These are phyloP conservation scores for Aspergillus sp. DNA, from an alignment of 2,329 filamentous ascomycete genomes.

Conservation along the genomic window DNA sequence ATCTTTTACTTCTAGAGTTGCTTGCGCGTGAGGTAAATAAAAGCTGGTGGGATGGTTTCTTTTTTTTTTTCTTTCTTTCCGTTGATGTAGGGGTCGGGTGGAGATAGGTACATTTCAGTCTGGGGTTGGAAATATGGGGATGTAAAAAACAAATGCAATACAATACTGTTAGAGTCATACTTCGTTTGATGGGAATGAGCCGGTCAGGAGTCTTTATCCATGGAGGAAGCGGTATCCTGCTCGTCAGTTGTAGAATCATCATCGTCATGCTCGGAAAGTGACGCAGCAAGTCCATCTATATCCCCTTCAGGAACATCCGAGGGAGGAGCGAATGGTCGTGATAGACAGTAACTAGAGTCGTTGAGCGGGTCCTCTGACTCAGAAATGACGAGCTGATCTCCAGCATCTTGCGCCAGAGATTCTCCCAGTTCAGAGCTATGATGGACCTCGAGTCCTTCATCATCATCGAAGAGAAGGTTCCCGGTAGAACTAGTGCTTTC, in stretches of 20 bases:
- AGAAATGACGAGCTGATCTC: not conserved
- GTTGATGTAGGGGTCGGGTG: not conserved
- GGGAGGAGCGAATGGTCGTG: not conserved
- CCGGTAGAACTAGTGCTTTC: not conserved
- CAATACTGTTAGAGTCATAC: not conserved
- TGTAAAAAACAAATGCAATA: not conserved
- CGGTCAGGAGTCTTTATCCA: not conserved
- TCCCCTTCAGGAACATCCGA: not conserved
- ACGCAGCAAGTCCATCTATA: not conserved
- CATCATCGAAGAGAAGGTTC: not conserved
- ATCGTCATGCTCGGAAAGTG: not conserved
- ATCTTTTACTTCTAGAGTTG: not conserved
- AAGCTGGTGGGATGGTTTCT: not conserved
- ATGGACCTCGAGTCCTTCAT: not conserved
- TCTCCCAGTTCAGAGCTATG: not conserved
- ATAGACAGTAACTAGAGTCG: not conserved
- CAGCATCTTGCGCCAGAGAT: not conserved
- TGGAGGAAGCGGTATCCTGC: not conserved
- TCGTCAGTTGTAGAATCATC: not conserved
- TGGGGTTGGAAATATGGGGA: no score
- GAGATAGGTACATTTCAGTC: not conserved
- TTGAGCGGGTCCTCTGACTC: not conserved
- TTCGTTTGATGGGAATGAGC: not conserved
- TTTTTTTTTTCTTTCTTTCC: not conserved
- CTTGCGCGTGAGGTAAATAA: not conserved